These are phyloP conservation scores for Leccinum truebloodii DNA, from an alignment of 768 basidiomycete genomes.

Conservation along the genomic window DNA sequence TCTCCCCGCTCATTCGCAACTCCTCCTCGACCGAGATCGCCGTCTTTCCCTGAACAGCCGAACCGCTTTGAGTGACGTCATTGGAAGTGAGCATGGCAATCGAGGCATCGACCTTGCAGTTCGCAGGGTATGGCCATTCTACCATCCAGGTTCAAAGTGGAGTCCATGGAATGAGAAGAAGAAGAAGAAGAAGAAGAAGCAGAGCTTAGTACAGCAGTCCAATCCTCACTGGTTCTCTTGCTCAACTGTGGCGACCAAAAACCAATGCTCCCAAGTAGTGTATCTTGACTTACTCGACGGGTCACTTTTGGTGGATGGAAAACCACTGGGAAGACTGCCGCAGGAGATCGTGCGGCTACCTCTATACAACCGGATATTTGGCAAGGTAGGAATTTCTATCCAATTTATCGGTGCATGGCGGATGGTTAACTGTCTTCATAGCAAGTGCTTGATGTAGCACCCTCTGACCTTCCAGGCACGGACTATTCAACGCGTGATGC, in stretches of 20 bases:
- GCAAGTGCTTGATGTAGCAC: constrained; percentile 21
- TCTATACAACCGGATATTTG: constrained; percentile 21
- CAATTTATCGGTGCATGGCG: background rate
- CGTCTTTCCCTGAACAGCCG: constrained; percentile 2
- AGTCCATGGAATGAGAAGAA: background rate
- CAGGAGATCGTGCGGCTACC: constrained; percentile 16
- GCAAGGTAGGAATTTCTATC: constrained; percentile 12
- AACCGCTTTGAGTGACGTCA: background rate
- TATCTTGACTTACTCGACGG: constrained; percentile 27
- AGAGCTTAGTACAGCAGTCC: background rate
- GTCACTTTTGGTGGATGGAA: constrained; percentile 25
- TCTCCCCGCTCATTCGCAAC: constrained; percentile 7
- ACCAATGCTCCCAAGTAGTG: constrained; percentile 22
- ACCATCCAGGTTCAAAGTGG: background rate
- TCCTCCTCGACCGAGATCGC: constrained; percentile 31
- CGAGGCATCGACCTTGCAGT: constrained; percentile 21
- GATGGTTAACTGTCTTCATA: constrained; percentile 5
- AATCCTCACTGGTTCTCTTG: constrained; percentile 23
- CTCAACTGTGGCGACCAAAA: constrained; percentile 6
- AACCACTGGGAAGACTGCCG: constrained; percentile 26
- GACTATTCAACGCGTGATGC: constrained; percentile 21
- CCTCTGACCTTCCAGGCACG: constrained; percentile 22
- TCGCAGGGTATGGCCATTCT: background rate
- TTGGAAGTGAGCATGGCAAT: background rate
- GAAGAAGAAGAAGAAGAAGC: too few species aligned